Percentiles rank a stretch among this genome's conserved stretches.
Evolutionary conservation across 1,284 basidiomycete genomes (phyloP).

Genomic region (Apiotrichum mycotoxinovorans): DNA sequence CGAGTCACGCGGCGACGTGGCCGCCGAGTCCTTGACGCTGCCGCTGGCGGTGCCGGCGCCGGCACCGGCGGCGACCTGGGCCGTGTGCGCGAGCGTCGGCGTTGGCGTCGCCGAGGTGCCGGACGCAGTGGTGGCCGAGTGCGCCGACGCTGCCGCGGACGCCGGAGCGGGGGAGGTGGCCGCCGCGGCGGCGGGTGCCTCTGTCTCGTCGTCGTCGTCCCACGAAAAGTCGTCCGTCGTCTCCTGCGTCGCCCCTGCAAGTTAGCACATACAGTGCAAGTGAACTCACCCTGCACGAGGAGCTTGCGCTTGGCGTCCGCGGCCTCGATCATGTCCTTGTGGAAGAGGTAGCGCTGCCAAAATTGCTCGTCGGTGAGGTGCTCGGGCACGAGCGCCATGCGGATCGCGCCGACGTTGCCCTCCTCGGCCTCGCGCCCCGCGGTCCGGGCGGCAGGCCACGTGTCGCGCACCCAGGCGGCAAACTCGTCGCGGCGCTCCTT

Average conservation of each 20-base stretch:
- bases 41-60: too few species aligned
- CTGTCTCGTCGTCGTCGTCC: slow-evolving; percentile 44
- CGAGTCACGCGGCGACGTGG: slow-evolving; percentile 47
- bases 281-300: slow-evolving; percentile 66
- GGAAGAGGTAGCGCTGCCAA: slow-evolving; percentile 91
- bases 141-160: slow-evolving; percentile 4
- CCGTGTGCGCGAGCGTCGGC: slow-evolving; percentile 5
- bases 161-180: background rate
- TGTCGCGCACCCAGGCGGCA: slow-evolving; percentile 59
- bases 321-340: slow-evolving; percentile 74
- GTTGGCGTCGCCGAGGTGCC: slow-evolving; percentile 4
- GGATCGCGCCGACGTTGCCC: slow-evolving; percentile 59
- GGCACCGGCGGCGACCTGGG: too few species aligned
- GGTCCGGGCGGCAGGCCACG: slow-evolving; percentile 49
- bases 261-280: background rate
- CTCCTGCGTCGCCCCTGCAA: slow-evolving; percentile 12
- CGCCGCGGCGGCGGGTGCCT: slow-evolving; percentile 7
- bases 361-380: slow-evolving; percentile 67
- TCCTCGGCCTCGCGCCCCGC: slow-evolving; percentile 49
- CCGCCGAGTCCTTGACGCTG: slow-evolving; percentile 8
- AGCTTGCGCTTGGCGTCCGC: slow-evolving; percentile 79
- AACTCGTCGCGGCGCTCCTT: slow-evolving; percentile 58
- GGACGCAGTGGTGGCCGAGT: slow-evolving; percentile 17
- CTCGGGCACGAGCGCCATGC: slow-evolving; percentile 65
- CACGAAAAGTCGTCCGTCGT: slow-evolving; percentile 47